Evolutionary conservation across 2,329 filamentous ascomycete genomes (phyloP), one percentile per base, ranked within the genome.

Genomic region (Exophiala sp.): DNA sequence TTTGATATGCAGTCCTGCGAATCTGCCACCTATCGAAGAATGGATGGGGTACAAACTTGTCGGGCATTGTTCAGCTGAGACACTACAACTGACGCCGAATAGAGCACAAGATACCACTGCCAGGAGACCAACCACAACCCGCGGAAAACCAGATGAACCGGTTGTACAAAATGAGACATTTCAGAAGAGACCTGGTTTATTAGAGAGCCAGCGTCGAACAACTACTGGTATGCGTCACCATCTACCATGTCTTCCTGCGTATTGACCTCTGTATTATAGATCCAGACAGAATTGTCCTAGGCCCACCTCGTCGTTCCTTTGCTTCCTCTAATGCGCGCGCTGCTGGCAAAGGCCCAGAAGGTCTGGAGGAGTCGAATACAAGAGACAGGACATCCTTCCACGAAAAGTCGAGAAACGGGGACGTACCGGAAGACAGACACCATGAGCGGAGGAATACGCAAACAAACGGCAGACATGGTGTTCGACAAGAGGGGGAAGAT

Each of bases 21-120:
- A 80, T 60, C 80, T 96, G 42, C 91, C 91, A 61, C 87, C 90
- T 21, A 82, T 87, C 60, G 90, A 95, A 75, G 89, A 95, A 77
- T 97, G 91, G 91, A 95, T 96, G 90, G 91, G 92, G 88, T 95
- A 78, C 62, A 52, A 21, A 44, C 36, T 36, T 33, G 41, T 44
- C 58, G 51, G 52, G 16, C 44, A 49, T 46, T 34, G 46, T 29
- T n/a, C 33, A 14, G n/a, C n/a, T 51, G 9, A 20, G 34, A 45
- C 38, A 47, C 58, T 16, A 50, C 44, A 51, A 66, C 52, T 44
- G 20, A 57, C 44, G 21, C 39, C 40, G 54, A 73, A 73, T 53
- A 71, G 74, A 57, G 65, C 72, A 54, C 69, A 71, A 59, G 73
- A 77, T 14, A 55, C 69, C 67, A 49, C 68, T 66, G 42, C 71